Percentiles rank a stretch among this genome's conserved stretches.
phyloP scores from a whole-genome alignment of 1,284 basidiomycete species.

The Cronartium quercuum region DNA sequence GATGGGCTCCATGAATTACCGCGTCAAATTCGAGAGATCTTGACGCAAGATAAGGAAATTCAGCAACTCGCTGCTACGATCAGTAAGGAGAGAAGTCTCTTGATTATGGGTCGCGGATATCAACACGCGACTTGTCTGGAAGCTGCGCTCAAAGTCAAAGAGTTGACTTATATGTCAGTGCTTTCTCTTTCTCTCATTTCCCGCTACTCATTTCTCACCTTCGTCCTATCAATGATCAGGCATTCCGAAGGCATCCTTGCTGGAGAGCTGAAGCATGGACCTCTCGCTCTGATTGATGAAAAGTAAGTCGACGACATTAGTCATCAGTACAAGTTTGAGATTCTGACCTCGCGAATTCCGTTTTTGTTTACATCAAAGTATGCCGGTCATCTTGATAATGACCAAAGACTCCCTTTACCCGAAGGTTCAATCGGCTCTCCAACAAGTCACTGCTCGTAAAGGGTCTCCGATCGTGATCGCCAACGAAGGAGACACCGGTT shows the following conservation, averaged over 20 bases:
- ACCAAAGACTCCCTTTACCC: constrained; percentile 97
- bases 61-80: constrained; percentile 76
- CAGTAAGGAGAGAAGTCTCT: constrained; percentile 74
- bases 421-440: constrained; percentile 91
- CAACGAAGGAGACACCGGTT: constrained; percentile 82
- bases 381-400: constrained; percentile 87
- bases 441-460: constrained; percentile 95
- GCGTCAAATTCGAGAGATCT: constrained; percentile 77
- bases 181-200: not conserved
- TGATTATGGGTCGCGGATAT: constrained; percentile 98
- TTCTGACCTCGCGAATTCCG: not conserved
- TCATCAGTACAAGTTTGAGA: not conserved
- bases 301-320: constrained; percentile 61
- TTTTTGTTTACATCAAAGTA: not conserved
- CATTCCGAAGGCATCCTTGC: constrained; percentile 68
- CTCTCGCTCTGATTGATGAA: constrained; percentile 93
- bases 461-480: constrained; percentile 78
- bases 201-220: not conserved
- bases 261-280: constrained; percentile 97
- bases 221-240: constrained; percentile 45
- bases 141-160: constrained; percentile 99
- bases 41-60: constrained; percentile 70
- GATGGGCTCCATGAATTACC: constrained; percentile 86
- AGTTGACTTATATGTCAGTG: constrained; percentile 53
- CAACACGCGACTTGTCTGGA: constrained; percentile 97